Evolutionary conservation across 768 basidiomycete genomes (phyloP).

Genomic region (Cystofilobasidium ferigula): DNA sequence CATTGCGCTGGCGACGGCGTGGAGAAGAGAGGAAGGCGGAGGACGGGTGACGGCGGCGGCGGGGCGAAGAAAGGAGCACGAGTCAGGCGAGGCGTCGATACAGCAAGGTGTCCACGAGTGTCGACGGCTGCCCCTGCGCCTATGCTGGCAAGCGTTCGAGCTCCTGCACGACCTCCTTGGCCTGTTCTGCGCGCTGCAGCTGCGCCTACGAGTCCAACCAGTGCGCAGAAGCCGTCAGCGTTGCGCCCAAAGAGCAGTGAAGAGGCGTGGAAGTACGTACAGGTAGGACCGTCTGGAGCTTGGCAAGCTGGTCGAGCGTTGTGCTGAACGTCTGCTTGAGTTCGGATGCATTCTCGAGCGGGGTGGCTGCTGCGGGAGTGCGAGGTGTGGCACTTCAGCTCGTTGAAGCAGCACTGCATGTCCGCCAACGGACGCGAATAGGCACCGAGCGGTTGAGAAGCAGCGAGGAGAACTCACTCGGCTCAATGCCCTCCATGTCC

Average conservation of each 20-base stretch:
- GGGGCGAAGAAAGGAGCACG: too few species aligned
- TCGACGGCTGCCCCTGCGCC: too few species aligned
- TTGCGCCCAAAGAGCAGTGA: background rate
- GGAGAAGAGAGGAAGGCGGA: too few species aligned
- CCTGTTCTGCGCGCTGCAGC: conserved; percentile 15
- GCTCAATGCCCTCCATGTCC: conserved; percentile 4
- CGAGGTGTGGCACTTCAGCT: background rate
- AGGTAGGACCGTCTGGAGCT: background rate
- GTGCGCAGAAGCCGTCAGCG: background rate
- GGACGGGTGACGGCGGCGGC: too few species aligned
- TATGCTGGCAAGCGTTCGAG: conserved; percentile 8
- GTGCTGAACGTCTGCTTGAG: background rate
- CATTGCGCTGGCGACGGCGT: too few species aligned
- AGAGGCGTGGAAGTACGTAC: background rate
- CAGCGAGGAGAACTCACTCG: background rate
- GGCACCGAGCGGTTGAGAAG: background rate
- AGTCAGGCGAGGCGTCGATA: too few species aligned
- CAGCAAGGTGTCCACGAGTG: too few species aligned
- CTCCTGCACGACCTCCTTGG: background rate
- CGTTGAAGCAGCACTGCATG: background rate
- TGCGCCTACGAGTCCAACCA: conserved; percentile 7
- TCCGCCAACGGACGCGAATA: background rate
- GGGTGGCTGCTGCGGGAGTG: background rate
- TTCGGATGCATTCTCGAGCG: background rate
- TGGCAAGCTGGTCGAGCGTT: background rate